Conservation (phyloP, 768 basidiomycete genomes). For the Collybia sordida region DNA sequence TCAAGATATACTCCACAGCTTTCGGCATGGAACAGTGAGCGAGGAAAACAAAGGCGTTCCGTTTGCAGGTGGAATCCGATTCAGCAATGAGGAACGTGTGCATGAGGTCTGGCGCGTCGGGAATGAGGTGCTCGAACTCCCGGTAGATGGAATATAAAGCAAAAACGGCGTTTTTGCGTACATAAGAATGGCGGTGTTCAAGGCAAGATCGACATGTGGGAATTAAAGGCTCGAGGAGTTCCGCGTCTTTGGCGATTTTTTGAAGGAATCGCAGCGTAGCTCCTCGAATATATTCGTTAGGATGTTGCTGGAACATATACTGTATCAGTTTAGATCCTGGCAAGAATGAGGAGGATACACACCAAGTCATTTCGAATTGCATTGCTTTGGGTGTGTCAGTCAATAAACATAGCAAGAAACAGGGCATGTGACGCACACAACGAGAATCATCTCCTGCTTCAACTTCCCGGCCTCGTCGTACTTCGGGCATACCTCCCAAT, state of each 20-base stretch:
- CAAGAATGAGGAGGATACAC: conserved; percentile 25
- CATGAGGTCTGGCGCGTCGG: conserved; percentile 94
- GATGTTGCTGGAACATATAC: conserved; percentile 76
- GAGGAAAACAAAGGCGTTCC: conserved; percentile 96
- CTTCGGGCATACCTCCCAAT: conserved; percentile 98
- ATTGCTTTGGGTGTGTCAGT: conserved; percentile 56
- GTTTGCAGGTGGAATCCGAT: conserved; percentile 93
- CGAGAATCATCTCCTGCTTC: conserved; percentile 99
- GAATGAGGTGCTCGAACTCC: conserved; percentile 91
- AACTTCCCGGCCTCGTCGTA: conserved; percentile 95
- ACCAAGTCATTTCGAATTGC: conserved; percentile 98
- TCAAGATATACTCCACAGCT: conserved; percentile 89
- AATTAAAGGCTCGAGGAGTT: conserved; percentile 93
- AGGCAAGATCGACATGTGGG: conserved; percentile 92
- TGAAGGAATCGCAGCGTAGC: conserved; percentile 96
- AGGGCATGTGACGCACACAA: conserved; percentile 68
- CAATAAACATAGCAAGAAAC: conserved; percentile 2
- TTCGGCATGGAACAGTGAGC: conserved; percentile 83
- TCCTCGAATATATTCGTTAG: conserved; percentile 98
- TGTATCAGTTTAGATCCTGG: background rate
- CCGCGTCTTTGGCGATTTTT: conserved; percentile 90
- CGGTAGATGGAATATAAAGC: conserved; percentile 94
- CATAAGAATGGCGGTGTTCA: conserved; percentile 97
- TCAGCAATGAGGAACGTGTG: conserved; percentile 96
- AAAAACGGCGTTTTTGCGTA: conserved; percentile 98